phyloP scores from a whole-genome alignment of 2,329 filamentous ascomycete species.

The Claviceps monticola region DNA sequence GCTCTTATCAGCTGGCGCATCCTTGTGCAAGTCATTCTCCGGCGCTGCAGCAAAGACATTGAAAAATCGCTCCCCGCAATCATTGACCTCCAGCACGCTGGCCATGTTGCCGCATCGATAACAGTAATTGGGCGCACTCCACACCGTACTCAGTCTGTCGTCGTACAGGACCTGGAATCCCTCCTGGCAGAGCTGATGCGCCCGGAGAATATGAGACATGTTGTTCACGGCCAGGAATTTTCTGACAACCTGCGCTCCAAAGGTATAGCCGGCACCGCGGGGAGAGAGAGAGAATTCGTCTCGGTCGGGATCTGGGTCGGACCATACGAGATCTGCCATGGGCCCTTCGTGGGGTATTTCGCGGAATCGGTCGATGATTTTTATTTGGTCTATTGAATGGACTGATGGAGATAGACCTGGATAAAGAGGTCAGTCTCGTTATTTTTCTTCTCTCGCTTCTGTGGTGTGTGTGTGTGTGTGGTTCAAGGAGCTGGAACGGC shows the following conservation, averaged over 20 bases:
- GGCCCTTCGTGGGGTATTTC: conserved; percentile 98
- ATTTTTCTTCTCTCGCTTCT: not conserved
- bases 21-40: conserved; percentile 85
- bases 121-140: conserved; percentile 94
- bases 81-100: conserved; percentile 89
- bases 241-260: conserved; percentile 93
- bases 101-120: conserved; percentile 96
- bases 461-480: not conserved
- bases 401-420: conserved; percentile 73
- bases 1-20: conserved; percentile 68
- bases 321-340: conserved; percentile 99
- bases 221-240: conserved; percentile 96
- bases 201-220: conserved; percentile 94
- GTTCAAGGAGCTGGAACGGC: no score
- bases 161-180: conserved; percentile 96
- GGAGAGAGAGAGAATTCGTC: conserved; percentile 95
- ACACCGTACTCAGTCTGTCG: conserved; percentile 86
- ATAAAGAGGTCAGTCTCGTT: not conserved
- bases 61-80: conserved; percentile 85
- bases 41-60: conserved; percentile 96
- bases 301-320: conserved; percentile 89
- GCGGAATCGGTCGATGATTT: conserved; percentile 96
- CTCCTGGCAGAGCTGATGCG: conserved; percentile 97
- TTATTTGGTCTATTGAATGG: conserved; percentile 98
- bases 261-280: conserved; percentile 89